These are phyloP conservation scores for Backusella psychrophila DNA, from an alignment of 192 early-diverging fungal species.

Conservation along the genomic window DNA sequence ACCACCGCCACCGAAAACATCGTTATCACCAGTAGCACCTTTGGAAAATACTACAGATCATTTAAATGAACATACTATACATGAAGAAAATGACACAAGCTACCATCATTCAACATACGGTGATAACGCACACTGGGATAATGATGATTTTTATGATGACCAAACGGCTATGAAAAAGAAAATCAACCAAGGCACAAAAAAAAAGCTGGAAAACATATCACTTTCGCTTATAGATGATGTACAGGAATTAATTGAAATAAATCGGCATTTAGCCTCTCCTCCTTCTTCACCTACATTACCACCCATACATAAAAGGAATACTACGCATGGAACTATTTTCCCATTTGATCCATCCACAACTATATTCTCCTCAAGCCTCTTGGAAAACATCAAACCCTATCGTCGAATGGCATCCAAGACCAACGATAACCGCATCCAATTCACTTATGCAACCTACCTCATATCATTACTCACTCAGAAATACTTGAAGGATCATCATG, in stretches of 20 bases:
- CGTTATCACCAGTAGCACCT: background rate
- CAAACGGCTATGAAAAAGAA: background rate
- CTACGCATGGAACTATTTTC: background rate
- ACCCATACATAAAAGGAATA: background rate
- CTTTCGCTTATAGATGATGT: background rate
- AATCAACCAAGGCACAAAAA: background rate
- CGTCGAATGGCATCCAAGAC: slow-evolving; percentile 77
- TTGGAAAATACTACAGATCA: background rate
- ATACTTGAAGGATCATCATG: slow-evolving; percentile 17
- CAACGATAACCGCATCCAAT: slow-evolving; percentile 67
- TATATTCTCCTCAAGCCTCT: background rate
- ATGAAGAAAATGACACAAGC: background rate
- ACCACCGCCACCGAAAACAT: too few species aligned
- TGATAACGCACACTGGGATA: background rate
- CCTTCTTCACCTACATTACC: background rate
- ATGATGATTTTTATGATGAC: background rate
- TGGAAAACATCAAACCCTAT: slow-evolving; percentile 57
- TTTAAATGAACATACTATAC: background rate
- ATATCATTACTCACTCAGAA: slow-evolving; percentile 58
- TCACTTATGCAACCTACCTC: slow-evolving; percentile 75
- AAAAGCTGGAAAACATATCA: too few species aligned
- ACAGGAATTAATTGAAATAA: background rate
- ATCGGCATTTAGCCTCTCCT: background rate
- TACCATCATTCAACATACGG: background rate
- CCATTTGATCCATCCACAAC: background rate